Evolutionary conservation across 2,329 filamentous ascomycete genomes (phyloP), one percentile per base, ranked within the genome.

Genomic region (Diaporthe destruens): DNA sequence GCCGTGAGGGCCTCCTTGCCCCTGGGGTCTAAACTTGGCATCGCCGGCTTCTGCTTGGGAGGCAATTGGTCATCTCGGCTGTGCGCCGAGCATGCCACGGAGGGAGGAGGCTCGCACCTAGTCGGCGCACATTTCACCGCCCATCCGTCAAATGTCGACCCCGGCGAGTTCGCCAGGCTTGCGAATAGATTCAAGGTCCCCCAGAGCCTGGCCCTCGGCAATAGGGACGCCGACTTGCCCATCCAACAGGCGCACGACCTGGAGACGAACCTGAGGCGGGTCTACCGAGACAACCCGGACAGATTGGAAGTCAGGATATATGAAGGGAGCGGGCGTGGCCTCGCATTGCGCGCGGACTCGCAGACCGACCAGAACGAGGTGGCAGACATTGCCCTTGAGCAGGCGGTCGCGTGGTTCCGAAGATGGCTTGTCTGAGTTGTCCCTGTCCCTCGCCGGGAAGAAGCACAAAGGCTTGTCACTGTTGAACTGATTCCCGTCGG

Each of bases 31-130:
- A 78, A 78, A 12, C 76, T 84, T 68, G 82, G 80, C 25, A 79
- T 78, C 7, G 81, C 81, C 0, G 83, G 82, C 3, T 85, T 84
- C 76, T 85, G 83, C 77, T 84, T 82, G 82, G 83, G 83, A 18
- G 83, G 80, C 32, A 79, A 79, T 51, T 79, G 82, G 71, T 77
- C 79, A 2, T 76, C 81, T 29, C 74, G 75, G 49, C 78, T 83
- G 11, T 79, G 77, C 9, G 75, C 77, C 42, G 78, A 79, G 51
- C 12, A 54, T 6, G 23, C 65, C 12, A 34, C 51, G n/a, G 66
- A 70, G 14, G 74, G 71, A 9, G 73, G 76, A n/a, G 77, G 78
- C 6, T 75, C 76, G 49, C 75, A 75, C 1, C 77, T 84, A 20
- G 77, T 83, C 57, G 79, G 83, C 74, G 81, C 79, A 5, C 81